These are phyloP conservation scores for Escovopsis sp. DNA, from an alignment of 2,329 filamentous ascomycete genomes.

Conservation along the genomic window DNA sequence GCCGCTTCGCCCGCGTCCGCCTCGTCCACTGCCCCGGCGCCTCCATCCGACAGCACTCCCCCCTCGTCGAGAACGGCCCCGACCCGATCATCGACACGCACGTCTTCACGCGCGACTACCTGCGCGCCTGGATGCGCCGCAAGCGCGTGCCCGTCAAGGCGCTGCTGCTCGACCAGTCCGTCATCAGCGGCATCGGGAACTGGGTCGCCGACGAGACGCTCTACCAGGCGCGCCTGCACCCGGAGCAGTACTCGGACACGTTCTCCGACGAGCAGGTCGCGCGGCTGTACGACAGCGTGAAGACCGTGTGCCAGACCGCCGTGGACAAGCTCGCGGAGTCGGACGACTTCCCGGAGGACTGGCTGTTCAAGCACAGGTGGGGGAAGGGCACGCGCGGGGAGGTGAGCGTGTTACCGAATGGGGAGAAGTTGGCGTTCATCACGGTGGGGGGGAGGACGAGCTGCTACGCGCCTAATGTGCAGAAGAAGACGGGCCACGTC, in stretches of 20 bases:
- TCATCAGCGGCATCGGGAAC: constrained; percentile 86
- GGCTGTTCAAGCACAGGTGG: constrained; percentile 84
- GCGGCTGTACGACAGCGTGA: constrained; percentile 54
- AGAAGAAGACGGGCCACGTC: constrained; percentile 55
- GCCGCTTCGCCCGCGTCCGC: constrained; percentile 64
- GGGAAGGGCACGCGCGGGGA: constrained; percentile 69
- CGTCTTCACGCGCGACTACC: constrained; percentile 59
- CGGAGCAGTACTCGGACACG: constrained; percentile 82
- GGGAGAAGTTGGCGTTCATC: constrained; percentile 70
- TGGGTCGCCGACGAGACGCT: constrained; percentile 95
- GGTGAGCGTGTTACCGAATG: constrained; percentile 56
- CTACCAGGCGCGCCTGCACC: constrained; percentile 77
- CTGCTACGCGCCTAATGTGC: constrained; percentile 69
- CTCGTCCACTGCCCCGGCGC: constrained; percentile 67
- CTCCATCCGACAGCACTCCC: constrained; percentile 59
- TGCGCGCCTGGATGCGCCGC: constrained; percentile 52
- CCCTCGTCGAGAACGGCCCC: constrained; percentile 81
- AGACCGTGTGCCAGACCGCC: constrained; percentile 66
- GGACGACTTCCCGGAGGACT: constrained; percentile 68
- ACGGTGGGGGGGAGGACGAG: constrained; percentile 87
- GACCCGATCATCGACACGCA: constrained; percentile 79
- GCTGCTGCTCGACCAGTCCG: constrained; percentile 70
- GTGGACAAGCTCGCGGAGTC: constrained; percentile 69
- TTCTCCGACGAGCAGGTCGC: constrained; percentile 58
- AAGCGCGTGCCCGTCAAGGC: constrained; percentile 84